Base-by-base conservation (phyloP, 148 eudicot genomes). In the Cornus kousa region DNA sequence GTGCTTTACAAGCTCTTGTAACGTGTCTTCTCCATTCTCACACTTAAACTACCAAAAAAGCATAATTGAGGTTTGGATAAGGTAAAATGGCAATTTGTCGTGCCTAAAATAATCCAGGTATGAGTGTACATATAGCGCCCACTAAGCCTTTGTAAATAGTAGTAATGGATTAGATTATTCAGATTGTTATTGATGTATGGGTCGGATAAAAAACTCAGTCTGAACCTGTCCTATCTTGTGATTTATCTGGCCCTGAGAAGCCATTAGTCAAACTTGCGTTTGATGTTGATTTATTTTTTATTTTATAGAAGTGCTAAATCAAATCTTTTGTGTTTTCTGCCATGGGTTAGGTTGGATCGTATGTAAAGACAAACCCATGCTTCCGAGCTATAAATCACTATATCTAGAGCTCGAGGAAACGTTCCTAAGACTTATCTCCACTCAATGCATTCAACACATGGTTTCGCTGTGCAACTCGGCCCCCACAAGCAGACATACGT, bases 381-480 rank as follows among this genome's bases (percentile, higher is more conserved):
- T 89, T 31, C 77, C 88, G 53, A 91, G 82, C 77, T 85, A 90
- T 5, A 93, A 85, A 70, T 48, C 91, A 23, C 85, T 88, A 22
- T 89, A 83, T 74, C 53, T 82, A 66, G 97, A 91, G 65, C 91
- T 95, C 19, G 98, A 95, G 83, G 91, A 93, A 72, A 84, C 91
- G 8, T 93, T 95, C 79, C 80, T 95, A 68, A 88, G 70, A 78
- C 90, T 95, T 40, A 95, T 91, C 77, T 93, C 97, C 7, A 93
- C 98, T 93, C 33, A 72, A 83, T 39, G 97, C 97, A 35, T 95
- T 93, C 74, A 86, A 89, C 77, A 95, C 96, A 37, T 95, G 98
- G 98, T 95, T 95, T 77, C 88, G 90, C 9, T 93, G 97, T 75
- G 91, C 97, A 39, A 90, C 87, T 72, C 82, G 85, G 3, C 81